Evolutionary conservation across 176 grass and related monocot species (phyloP), one percentile per base, ranked within the genome.

Genomic region (Tuctoria greenei): DNA sequence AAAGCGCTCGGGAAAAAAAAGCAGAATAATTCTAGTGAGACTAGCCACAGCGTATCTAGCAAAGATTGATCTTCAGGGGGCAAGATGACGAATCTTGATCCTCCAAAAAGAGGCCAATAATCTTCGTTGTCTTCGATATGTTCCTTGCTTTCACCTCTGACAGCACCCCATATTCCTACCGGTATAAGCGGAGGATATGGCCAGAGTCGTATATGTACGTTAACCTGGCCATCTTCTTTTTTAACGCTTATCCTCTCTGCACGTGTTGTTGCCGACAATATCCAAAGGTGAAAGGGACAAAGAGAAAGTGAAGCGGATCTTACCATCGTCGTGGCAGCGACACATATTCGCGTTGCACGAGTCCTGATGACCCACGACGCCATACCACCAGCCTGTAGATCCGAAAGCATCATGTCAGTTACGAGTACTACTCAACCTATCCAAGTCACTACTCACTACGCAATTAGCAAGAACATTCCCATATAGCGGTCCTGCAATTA

Each of bases 361-460:
- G 76, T 84, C 83, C 17, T 88, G 78, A 86, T 97, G 93, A 77
- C 90, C 93, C 68, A 89, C 85, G 76, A 91, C 73, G 35, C 93
- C 93, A 67, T 97, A 97, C 93, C 93, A 97, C 93, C 93, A 97
- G 43, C 93, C 93, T 97, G 80, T 41, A 31, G 63, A 74, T 46
- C 80, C 60, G 52, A 35, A 79, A 45, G 28, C 73, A 69, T 61
- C 69, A 18, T 25, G 66, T 72, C 72, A 67, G 17, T 14, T 16
- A 31, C 31, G 31, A 31, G 31, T 31, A 5, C 49, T 4, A 26
- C 59, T 44, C 18, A 14, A 39, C 74, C 17, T 25, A 44, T 28
- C 44, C 17, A 49, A 46, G 23, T 0, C 31, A 36, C 31, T 31
- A 4, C 31, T 0, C 31, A 36, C 31, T 31, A 4, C 31, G 37